Evolutionary conservation across 1,284 basidiomycete species (phyloP).

Genomic region (Apiotrichum siamense): DNA sequence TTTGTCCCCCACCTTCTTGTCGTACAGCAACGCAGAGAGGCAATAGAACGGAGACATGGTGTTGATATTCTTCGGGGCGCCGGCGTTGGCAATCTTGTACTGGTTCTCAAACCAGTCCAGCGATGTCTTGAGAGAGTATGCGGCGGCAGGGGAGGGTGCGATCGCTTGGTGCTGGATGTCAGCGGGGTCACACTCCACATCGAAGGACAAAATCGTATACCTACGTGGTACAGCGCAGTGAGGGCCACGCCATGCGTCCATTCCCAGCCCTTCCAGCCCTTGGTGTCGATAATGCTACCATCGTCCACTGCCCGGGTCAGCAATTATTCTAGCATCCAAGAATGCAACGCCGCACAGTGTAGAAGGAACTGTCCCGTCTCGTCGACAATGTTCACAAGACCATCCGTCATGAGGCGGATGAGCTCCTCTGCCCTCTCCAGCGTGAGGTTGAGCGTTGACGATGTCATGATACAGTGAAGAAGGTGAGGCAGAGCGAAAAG

Average conservation of each 20-base stretch:
- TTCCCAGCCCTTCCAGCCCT: slow-evolving; percentile 62
- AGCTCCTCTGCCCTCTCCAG: slow-evolving; percentile 35
- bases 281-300: slow-evolving; percentile 60
- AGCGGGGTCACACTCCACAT: not conserved
- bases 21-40: slow-evolving; percentile 52
- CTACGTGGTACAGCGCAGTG: slow-evolving; percentile 22
- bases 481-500: too few species aligned
- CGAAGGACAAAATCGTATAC: too few species aligned
- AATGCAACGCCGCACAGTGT: slow-evolving; percentile 34
- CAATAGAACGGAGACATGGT: slow-evolving; percentile 61
- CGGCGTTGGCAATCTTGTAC: slow-evolving; percentile 49
- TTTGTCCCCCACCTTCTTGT: slow-evolving; percentile 25
- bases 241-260: slow-evolving; percentile 57
- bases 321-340: not conserved
- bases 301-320: slow-evolving; percentile 48
- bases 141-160: slow-evolving; percentile 47
- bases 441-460: too few species aligned
- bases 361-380: slow-evolving; percentile 57
- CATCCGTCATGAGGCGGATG: slow-evolving; percentile 54
- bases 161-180: slow-evolving; percentile 30
- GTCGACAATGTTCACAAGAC: slow-evolving; percentile 59
- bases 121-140: slow-evolving; percentile 51
- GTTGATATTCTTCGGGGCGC: slow-evolving; percentile 63
- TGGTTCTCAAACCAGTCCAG: slow-evolving; percentile 57
- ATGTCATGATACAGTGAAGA: too few species aligned